phyloP scores from a whole-genome alignment of 495 filamentous ascomycete species.

The Astrothelium macrocarpum region DNA sequence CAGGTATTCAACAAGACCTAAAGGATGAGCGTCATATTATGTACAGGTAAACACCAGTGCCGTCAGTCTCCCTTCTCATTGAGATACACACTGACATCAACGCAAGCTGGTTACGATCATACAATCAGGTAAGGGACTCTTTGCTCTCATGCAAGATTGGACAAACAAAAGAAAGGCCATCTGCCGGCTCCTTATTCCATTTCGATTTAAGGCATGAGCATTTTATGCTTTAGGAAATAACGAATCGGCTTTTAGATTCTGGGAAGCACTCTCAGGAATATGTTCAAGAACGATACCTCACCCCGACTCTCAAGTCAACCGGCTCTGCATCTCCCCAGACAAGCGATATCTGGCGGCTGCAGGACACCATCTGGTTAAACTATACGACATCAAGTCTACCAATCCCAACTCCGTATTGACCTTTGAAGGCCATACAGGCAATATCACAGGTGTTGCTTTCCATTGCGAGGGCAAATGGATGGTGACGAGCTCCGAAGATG shows the following conservation, averaged over 20 bases:
- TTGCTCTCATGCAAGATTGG: conserved; percentile 1
- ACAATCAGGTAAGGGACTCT: conserved; percentile 70
- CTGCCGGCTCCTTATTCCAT: too few species aligned
- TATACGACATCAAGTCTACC: conserved; percentile 94
- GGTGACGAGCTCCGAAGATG: conserved; percentile 97
- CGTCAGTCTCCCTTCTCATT: conserved; percentile 17
- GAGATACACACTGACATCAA: conserved; percentile 14
- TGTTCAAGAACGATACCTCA: conserved; percentile 97
- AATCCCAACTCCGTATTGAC: conserved; percentile 85
- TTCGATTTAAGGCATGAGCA: too few species aligned
- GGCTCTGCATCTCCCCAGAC: conserved; percentile 95
- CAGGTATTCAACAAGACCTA: background rate
- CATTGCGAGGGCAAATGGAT: conserved; percentile 99
- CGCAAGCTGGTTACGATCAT: conserved; percentile 89
- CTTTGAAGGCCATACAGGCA: conserved; percentile 91
- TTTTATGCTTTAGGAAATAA: too few species aligned
- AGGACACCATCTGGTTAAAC: conserved; percentile 87
- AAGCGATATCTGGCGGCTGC: conserved; percentile 93
- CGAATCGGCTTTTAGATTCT: conserved; percentile 74
- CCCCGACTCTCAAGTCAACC: conserved; percentile 95
- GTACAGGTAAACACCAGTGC: conserved; percentile 50
- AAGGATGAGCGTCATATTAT: conserved; percentile 76
- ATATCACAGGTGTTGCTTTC: conserved; percentile 92
- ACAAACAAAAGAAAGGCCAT: too few species aligned
- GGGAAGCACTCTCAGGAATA: conserved; percentile 95